phyloP scores from a whole-genome alignment of 2,329 filamentous ascomycete genomes.

The Hortaea werneckii region DNA sequence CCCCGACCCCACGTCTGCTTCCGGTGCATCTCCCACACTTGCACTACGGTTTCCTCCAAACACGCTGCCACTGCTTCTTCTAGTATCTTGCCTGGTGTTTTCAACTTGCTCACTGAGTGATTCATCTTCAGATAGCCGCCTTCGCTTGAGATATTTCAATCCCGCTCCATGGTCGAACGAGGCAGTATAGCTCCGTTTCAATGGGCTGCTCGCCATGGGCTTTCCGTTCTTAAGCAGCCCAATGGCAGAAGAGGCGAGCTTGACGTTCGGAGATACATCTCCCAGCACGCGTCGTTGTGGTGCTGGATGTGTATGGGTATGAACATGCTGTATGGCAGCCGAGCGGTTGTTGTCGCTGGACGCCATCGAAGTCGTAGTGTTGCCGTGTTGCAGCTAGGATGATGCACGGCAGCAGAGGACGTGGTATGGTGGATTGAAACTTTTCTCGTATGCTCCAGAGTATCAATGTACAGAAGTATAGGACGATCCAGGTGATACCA shows the following conservation, averaged over 20 bases:
- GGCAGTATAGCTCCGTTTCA: conserved; percentile 25
- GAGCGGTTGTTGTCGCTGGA: background rate
- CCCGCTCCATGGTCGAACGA: conserved; percentile 21
- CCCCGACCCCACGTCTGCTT: background rate
- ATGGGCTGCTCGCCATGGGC: conserved; percentile 17
- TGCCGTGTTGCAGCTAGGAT: background rate
- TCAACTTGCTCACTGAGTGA: conserved; percentile 3
- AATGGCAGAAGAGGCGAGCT: conserved; percentile 7
- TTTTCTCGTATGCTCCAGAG: too few species aligned
- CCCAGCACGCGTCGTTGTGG: conserved; percentile 15
- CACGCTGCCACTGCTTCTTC: background rate
- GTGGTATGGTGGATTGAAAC: background rate
- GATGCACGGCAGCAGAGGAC: background rate
- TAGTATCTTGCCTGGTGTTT: background rate
- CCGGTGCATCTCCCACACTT: background rate
- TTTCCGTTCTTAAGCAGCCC: conserved; percentile 10
- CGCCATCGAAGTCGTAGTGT: background rate
- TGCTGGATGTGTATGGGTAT: background rate
- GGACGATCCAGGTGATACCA: background rate
- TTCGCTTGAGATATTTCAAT: conserved; percentile 26
- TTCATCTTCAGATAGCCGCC: conserved; percentile 11
- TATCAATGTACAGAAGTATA: background rate
- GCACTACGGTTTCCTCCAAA: background rate
- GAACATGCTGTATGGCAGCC: background rate
- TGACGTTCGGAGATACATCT: conserved; percentile 23